Base-by-base conservation (phyloP, 108 stramenopile species). In the Pseudonitzschia delicatissima region DNA sequence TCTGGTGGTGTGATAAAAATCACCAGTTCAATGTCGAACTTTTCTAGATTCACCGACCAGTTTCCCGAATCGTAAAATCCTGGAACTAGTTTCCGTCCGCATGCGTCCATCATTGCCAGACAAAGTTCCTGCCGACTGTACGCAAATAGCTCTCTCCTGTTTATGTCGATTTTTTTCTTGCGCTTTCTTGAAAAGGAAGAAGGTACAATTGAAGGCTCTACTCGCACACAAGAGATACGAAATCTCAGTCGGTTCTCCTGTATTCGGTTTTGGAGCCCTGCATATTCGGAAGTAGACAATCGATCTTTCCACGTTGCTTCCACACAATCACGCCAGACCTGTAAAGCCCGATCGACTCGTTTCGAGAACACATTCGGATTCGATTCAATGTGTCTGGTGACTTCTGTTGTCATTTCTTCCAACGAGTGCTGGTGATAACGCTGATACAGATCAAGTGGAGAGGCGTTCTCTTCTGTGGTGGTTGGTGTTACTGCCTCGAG, bases 11-110 rank as follows among this genome's bases (percentile, higher is more conserved):
- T 18, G 1, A 83, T 25, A 2, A 80, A 23, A 25, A 85, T 60
- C 23, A 82, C 58, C 5, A 83, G 36, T 60, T 88, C 87, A 5
- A 88, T 3, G 58, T 88, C 84, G 51, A 83, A 84, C 0, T 83
- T 63, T 9, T 64, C 74, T 47, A 88, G 55, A 57, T 82, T 71
- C n/a, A 88, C 87, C 34, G 21, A 64, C 82, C 82, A 85, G 13
- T 28, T 4, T 17, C 55, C 55, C 11, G 1, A 5, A 7, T n/a
- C 15, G 3, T 33, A 5, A 36, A 36, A 66, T 3, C 4, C 29
- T 3, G 72, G 72, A 53, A 67, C 13, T 11, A 67, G 31, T 2
- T 64, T 62, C 3, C 23, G 20, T 11, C 66, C 66, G 27, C 44
- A 49, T 4, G 33, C 53, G 8, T 67, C 61, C 66, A 74, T 67